A percentile compares a stretch with the other conserved stretches of the same genome.
Evolutionary conservation across 1,284 basidiomycete genomes (phyloP).

Genomic region (Cystobasidium slooffiae): DNA sequence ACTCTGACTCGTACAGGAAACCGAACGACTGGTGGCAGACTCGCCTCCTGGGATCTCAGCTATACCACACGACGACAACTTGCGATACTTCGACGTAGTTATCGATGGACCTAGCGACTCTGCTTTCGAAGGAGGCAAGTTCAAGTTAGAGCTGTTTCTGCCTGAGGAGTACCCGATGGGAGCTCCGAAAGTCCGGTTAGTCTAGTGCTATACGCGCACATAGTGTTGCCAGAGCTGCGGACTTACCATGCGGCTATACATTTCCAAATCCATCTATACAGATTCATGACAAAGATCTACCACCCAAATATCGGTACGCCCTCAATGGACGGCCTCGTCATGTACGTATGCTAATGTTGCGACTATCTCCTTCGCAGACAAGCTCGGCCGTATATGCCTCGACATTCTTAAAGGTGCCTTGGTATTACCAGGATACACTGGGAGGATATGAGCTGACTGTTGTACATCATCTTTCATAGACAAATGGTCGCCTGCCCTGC

Average conservation of each 20-base stretch:
- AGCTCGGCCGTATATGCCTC: constrained; percentile 95
- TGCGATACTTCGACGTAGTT: constrained; percentile 97
- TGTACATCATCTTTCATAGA: constrained; percentile 63
- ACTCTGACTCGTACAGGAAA: constrained; percentile 69
- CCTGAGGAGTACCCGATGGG: constrained; percentile 99
- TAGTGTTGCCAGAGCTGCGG: too few species aligned
- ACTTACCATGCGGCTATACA: background rate
- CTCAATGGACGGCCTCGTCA: constrained; percentile 48
- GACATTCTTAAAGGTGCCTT: constrained; percentile 90
- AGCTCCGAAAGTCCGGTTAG: constrained; percentile 86
- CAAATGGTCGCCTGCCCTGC: constrained; percentile 98
- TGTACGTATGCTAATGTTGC: background rate
- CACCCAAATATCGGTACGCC: constrained; percentile 95
- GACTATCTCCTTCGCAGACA: constrained; percentile 65
- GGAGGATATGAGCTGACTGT: background rate
- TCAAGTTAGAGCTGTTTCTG: constrained; percentile 94
- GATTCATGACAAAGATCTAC: constrained; percentile 98
- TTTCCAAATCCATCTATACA: background rate
- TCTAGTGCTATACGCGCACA: background rate
- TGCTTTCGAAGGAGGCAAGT: constrained; percentile 91
- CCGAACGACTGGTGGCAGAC: constrained; percentile 91
- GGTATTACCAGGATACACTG: background rate
- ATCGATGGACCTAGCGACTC: constrained; percentile 92
- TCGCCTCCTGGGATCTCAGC: constrained; percentile 95
- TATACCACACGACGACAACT: constrained; percentile 92